phyloP scores from a whole-genome alignment of 192 early-diverging fungal genomes.

The Backusella mclennaniae region DNA sequence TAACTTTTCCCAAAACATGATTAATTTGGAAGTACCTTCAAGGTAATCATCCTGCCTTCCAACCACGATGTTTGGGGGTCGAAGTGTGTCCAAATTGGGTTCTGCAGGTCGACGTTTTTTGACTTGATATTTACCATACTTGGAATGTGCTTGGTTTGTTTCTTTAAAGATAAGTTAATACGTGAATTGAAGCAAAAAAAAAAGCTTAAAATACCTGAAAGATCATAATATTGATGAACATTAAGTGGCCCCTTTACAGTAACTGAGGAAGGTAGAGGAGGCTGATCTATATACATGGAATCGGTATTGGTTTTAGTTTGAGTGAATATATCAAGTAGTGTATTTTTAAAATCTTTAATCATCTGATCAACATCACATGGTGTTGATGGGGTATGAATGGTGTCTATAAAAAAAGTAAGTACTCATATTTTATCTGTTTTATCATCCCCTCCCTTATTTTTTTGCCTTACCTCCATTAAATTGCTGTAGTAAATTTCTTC shows the following conservation, averaged over 20 bases:
- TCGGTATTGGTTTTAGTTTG: constrained; percentile 7
- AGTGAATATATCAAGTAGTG: constrained; percentile 32
- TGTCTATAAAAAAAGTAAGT: constrained; percentile 12
- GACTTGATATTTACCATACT: constrained; percentile 55
- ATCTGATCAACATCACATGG: constrained; percentile 23
- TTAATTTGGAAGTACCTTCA: constrained; percentile 48
- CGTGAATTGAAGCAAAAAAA: constrained; percentile 2
- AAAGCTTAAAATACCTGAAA: constrained; percentile 32
- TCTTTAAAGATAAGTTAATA: constrained; percentile 16
- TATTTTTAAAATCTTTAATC: constrained; percentile 28
- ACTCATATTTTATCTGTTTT: background rate
- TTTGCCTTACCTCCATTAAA: constrained; percentile 40
- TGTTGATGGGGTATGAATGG: constrained; percentile 27
- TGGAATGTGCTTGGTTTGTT: constrained; percentile 49
- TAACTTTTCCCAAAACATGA: constrained; percentile 57
- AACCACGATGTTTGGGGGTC: constrained; percentile 50
- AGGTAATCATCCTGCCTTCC: constrained; percentile 52
- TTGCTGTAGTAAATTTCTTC: constrained; percentile 40
- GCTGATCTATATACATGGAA: constrained; percentile 17
- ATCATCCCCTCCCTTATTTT: background rate
- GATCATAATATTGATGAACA: constrained; percentile 43
- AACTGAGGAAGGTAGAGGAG: constrained; percentile 15
- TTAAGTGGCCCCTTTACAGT: constrained; percentile 41
- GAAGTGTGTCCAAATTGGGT: constrained; percentile 41
- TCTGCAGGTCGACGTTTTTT: constrained; percentile 46